Base-by-base conservation (phyloP, 768 basidiomycete species). In the Mycena amicta region DNA sequence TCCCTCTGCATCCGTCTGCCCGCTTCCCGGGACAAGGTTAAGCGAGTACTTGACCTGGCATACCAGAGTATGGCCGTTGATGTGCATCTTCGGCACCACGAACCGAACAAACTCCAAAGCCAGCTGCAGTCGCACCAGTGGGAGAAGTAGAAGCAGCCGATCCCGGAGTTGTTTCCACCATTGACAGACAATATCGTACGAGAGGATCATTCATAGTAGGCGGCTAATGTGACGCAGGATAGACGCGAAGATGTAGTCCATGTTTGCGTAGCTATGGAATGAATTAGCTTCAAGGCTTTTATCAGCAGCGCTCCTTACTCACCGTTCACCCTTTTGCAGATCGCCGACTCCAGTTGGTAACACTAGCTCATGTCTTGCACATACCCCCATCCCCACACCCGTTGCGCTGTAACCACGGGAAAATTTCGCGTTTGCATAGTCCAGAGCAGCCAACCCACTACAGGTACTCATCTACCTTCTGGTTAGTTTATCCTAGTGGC, bases 1-100 rank as follows among this genome's bases (percentile, higher is more conserved):
- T 3, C 64, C 71, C 50, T 76, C 75, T 0, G 74, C 75, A 58
- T 75, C 73, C 2, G 71, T 74, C 27, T 67, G 55, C 0, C 70
- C 75, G 16, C 66, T 62, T n/a, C 70, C 66, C 0, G 29, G 31
- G 13, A 53, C 58, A 50, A 56, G 67, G 37, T 66, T 67, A 28
- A 74, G 63, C 3, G 67, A 70, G 28, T 60, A 71, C 0, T 30
- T 28, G 12, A 51, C 56, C 26, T 66, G 67, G 55, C 73, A 74
- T 13, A 31, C 43, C 6, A 22, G 4, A 1, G 64, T 50, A 40
- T 70, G 69, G 1, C 59, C 67, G 11, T 63, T 67, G 27, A 69
- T 58, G 50, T 73, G 72, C 52, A 71, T 71, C 31, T 71, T 71
- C 5, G 70, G 72, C 2, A 70, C 60, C 28, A 66, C 59, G 59